These are phyloP conservation scores for Phytopythium montanum DNA, from an alignment of 352 stramenopile genomes.

Conservation along the genomic window DNA sequence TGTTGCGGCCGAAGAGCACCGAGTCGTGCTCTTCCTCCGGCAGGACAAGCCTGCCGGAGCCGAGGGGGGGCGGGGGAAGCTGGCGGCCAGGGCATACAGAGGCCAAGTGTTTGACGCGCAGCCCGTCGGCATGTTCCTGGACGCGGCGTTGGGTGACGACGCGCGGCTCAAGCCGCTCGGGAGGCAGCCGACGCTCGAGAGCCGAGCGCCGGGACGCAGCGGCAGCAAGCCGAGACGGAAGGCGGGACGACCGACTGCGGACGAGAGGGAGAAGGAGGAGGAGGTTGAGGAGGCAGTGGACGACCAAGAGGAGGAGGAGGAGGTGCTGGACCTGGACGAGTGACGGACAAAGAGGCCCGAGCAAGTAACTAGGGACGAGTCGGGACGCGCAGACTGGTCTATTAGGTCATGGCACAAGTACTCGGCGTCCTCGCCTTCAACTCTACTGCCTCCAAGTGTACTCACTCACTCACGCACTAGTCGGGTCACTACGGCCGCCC, in stretches of 20 bases:
- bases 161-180: conserved; percentile 39
- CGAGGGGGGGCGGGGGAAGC: conserved; percentile 14
- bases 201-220: conserved; percentile 5
- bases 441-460: neutral
- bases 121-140: conserved; percentile 52
- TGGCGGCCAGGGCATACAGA: conserved; percentile 55
- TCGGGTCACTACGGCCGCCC: neutral
- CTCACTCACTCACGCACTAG: neutral
- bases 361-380: conserved; percentile 1
- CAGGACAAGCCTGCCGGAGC: conserved; percentile 18
- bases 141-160: conserved; percentile 26
- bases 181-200: conserved; percentile 44
- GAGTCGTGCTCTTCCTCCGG: conserved; percentile 69
- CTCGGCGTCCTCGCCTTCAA: too few relatives aligned
- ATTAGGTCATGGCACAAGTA: neutral
- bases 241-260: neutral
- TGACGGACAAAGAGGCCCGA: neutral
- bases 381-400: neutral
- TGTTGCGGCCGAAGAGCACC: conserved; percentile 39
- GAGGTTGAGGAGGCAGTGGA: conserved; percentile 20
- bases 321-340: conserved; percentile 57
- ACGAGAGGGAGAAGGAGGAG: conserved; percentile 23
- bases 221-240: conserved; percentile 1
- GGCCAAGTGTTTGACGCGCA: conserved; percentile 55
- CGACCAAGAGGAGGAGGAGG: conserved; percentile 38